phyloP scores from a whole-genome alignment of 2,329 filamentous ascomycete genomes.

The Cercospora sp. region DNA sequence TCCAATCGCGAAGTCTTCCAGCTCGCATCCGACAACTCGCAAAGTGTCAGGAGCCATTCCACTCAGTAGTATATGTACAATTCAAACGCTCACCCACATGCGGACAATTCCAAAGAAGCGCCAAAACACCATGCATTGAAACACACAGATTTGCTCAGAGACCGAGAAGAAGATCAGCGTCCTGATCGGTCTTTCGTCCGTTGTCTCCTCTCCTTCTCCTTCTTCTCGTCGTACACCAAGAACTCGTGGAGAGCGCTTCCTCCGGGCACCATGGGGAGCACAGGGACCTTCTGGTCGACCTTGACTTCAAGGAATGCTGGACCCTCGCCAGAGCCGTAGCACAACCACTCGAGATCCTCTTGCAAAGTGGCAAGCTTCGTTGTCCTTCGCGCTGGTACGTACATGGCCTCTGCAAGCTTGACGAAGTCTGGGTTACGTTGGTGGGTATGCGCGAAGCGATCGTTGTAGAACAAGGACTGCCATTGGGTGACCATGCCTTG shows the following conservation, averaged over 20 bases:
- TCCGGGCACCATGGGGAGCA: conserved; percentile 95
- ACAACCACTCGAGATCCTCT: conserved; percentile 81
- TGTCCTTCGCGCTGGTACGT: conserved; percentile 71
- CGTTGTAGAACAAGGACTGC: conserved; percentile 97
- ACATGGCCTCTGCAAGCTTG: conserved; percentile 90
- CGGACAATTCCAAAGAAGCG: neutral
- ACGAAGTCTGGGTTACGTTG: conserved; percentile 95
- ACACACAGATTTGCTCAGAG: conserved; percentile 5
- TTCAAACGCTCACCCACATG: conserved; percentile 9
- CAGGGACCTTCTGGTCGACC: conserved; percentile 85
- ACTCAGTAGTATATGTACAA: conserved; percentile 12
- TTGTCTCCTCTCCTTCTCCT: conserved; percentile 44
- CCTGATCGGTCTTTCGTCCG: conserved; percentile 42
- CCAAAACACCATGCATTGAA: conserved; percentile 22
- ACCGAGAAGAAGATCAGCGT: conserved; percentile 30
- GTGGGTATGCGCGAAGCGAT: conserved; percentile 89
- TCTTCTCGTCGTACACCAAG: conserved; percentile 76
- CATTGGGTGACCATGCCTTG: conserved; percentile 99
- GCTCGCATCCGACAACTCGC: neutral
- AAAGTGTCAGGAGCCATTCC: neutral
- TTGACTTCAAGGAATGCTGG: conserved; percentile 90
- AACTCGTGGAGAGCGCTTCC: conserved; percentile 90
- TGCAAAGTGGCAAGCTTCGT: conserved; percentile 74
- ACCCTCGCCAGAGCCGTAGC: conserved; percentile 72
- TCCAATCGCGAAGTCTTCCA: neutral